Percentiles rank a stretch among this genome's conserved stretches.
Evolutionary conservation across 164 flowering plant genomes (phyloP).

Genomic region (Vitis rotundifolia): DNA sequence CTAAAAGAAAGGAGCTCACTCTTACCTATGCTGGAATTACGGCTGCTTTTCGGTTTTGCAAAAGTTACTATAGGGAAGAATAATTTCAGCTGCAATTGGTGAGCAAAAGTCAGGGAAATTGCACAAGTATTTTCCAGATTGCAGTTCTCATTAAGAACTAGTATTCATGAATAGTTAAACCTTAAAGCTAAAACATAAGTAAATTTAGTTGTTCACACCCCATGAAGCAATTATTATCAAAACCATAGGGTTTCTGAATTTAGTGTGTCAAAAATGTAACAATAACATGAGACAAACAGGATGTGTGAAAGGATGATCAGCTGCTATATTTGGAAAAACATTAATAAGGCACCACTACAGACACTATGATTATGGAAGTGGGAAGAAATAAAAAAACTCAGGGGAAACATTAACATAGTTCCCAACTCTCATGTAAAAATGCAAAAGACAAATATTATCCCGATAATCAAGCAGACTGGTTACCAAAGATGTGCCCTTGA

Average conservation of each 20-base stretch:
- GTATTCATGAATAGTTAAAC: neutral
- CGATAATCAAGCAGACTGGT: too few relatives aligned
- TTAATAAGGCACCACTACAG: too few relatives aligned
- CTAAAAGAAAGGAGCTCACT: neutral
- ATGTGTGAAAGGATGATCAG: neutral
- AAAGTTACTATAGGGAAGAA: constrained; percentile 92
- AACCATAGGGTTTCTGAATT: neutral
- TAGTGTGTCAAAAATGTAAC: too few relatives aligned
- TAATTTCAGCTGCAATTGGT: constrained; percentile 76
- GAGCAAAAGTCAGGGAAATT: constrained; percentile 2
- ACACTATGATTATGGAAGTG: too few relatives aligned
- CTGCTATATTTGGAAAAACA: neutral
- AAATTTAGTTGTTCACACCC: neutral
- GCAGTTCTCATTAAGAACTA: too few relatives aligned
- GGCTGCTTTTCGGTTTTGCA: constrained; percentile 98
- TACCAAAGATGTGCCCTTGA: too few relatives aligned
- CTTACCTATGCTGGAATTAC: constrained; percentile 97
- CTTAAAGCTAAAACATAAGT: neutral
- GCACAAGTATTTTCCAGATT: too few relatives aligned
- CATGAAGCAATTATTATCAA: neutral
- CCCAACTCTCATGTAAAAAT: too few relatives aligned
- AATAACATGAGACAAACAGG: neutral
- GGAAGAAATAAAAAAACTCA: too few relatives aligned
- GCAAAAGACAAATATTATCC: too few relatives aligned
- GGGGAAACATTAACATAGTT: too few relatives aligned